Evolutionary conservation across 495 filamentous ascomycete genomes (phyloP).

Genomic region (Penicillium maclennaniae): DNA sequence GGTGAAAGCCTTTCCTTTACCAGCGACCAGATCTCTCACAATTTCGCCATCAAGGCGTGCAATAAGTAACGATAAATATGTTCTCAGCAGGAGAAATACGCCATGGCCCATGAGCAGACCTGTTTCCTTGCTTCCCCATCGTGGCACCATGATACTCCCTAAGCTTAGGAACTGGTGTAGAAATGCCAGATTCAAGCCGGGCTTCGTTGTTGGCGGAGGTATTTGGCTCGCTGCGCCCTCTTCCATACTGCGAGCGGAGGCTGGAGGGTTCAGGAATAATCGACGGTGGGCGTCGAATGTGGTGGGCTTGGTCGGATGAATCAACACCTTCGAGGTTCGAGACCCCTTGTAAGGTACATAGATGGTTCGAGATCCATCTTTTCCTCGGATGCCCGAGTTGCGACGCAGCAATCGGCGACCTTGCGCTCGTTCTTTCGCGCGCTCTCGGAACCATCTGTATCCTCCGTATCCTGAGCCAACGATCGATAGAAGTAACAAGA

Average conservation of each 20-base stretch:
- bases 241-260: slow-evolving; percentile 70
- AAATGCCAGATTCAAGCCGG: slow-evolving; percentile 95
- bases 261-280: slow-evolving; percentile 86
- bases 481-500: slow-evolving; percentile 71
- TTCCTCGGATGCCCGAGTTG: slow-evolving; percentile 88
- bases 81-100: slow-evolving; percentile 67
- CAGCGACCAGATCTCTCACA: slow-evolving; percentile 90
- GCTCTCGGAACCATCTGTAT: slow-evolving; percentile 65
- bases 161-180: slow-evolving; percentile 94
- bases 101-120: slow-evolving; percentile 80
- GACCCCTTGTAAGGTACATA: slow-evolving; percentile 87
- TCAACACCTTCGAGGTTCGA: slow-evolving; percentile 81
- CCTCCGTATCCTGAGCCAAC: slow-evolving; percentile 71
- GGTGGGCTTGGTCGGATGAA: slow-evolving; percentile 84
- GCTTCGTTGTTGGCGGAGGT: slow-evolving; percentile 81
- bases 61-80: slow-evolving; percentile 90
- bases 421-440: slow-evolving; percentile 71
- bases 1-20: slow-evolving; percentile 82
- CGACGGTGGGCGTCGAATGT: slow-evolving; percentile 96
- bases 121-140: slow-evolving; percentile 93
- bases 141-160: slow-evolving; percentile 93
- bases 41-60: slow-evolving; percentile 94
- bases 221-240: slow-evolving; percentile 59
- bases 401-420: slow-evolving; percentile 75
- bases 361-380: slow-evolving; percentile 90